Evolutionary conservation across 73 alveolate species (phyloP), one percentile per base, ranked within the genome.

Genomic region (Tetrahymena borealis): DNA sequence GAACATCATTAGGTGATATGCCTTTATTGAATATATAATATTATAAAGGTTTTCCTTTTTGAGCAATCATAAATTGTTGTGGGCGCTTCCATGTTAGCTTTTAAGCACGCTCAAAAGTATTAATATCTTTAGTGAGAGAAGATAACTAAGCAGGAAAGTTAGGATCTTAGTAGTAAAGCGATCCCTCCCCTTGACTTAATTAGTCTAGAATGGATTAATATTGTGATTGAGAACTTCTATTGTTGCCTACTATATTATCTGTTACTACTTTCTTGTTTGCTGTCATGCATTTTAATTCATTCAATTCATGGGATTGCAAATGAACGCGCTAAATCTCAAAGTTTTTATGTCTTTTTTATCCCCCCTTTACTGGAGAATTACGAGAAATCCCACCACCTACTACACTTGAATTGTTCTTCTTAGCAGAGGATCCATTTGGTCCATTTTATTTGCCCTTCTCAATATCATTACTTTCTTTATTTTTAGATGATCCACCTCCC

Each of bases 1-100:
- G 93, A 10, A 97, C 96, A 78, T 97, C 99, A 91, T 91, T 93
- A 13, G 98, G 98, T 15, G 95, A 98, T 13, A 94, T 96, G 28
- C 77, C 39, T 91, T 93, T 92, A 91, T 77, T 35, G 91, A 95
- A 94, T 20, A 94, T 95, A 32, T 38, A 90, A 32, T 93, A 94
- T 39, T 38, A 39, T 0, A 78, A 79, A 7, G 92, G 92, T 16
- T 41, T 39, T 41, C 43, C 36, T 16, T 94, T 94, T 32, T 43
- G 92, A 36, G 38, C 93, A 32, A 90, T 18, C 97, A 96, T 94
- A 60, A 96, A 94, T 11, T 96, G 96, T 24, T 40, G 39, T 16
- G 98, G 95, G 42, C 98, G 93, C 91, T 91, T 96, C 98, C 98
- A 96, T 7, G 91, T 94, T 5, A 94, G 78, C n/a, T 94, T 90